These are phyloP conservation scores for Ganoderma sinense DNA, from an alignment of 1,284 basidiomycete species.

Conservation along the genomic window DNA sequence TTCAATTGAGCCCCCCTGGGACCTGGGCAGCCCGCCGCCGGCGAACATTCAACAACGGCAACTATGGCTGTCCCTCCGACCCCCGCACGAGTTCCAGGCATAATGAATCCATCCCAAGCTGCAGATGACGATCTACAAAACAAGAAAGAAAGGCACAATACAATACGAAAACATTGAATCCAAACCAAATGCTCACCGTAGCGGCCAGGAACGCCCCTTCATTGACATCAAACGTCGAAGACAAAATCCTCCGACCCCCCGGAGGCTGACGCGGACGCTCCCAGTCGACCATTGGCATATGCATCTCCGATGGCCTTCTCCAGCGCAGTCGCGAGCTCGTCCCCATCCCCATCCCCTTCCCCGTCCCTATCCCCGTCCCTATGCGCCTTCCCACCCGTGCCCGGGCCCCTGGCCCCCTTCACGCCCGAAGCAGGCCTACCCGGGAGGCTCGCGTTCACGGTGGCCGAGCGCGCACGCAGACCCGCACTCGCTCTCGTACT, in stretches of 20 bases:
- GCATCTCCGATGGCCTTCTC: slow-evolving; percentile 7
- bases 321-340: slow-evolving; percentile 17
- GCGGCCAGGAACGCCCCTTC: neutral
- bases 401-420: neutral
- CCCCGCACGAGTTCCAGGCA: too few species aligned
- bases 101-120: too few species aligned
- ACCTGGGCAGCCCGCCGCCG: too few species aligned
- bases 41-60: too few species aligned
- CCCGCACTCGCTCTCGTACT: neutral
- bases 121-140: too few species aligned
- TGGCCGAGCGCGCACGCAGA: neutral
- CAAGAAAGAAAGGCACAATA: too few species aligned
- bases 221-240: slow-evolving; percentile 14
- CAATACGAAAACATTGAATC: too few species aligned
- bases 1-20: too few species aligned
- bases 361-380: neutral
- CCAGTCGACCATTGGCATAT: neutral
- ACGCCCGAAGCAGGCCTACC: neutral
- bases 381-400: neutral
- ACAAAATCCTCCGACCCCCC: slow-evolving; percentile 14
- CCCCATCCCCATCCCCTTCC: neutral
- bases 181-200: too few species aligned
- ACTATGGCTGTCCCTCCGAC: too few species aligned
- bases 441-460: neutral
- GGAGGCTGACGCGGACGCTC: too few species aligned